These are phyloP conservation scores for Moringa oleifera DNA, from an alignment of 345 rosid species.

Conservation along the genomic window DNA sequence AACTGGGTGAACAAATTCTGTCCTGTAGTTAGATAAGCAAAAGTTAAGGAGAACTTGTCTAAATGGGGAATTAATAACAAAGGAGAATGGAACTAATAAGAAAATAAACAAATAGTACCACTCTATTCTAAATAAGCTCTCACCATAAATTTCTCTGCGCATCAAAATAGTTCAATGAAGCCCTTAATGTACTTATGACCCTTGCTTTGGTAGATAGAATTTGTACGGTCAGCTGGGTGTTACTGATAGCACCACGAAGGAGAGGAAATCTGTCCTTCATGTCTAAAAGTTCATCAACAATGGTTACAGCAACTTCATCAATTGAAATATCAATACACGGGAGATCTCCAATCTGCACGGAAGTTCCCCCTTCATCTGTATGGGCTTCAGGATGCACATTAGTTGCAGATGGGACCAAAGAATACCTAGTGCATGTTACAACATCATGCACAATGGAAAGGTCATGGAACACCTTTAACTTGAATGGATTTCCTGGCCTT, in stretches of 20 bases:
- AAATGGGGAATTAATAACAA: constrained; percentile 7
- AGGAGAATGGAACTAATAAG: constrained; percentile 11
- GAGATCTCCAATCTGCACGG: constrained; percentile 33
- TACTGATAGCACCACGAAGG: constrained; percentile 49
- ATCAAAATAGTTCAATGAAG: constrained; percentile 55
- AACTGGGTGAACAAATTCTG: constrained; percentile 62
- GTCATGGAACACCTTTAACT: constrained; percentile 67
- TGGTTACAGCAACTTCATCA: constrained; percentile 52
- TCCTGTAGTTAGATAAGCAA: constrained; percentile 41
- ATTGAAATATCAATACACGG: constrained; percentile 49
- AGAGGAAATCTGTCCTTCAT: constrained; percentile 65
- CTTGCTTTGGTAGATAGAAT: constrained; percentile 58
- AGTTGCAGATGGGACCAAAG: constrained; percentile 24
- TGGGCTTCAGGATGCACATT: constrained; percentile 20
- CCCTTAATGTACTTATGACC: constrained; percentile 47
- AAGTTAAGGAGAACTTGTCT: constrained; percentile 11
- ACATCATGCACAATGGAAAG: constrained; percentile 23
- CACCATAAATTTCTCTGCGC: constrained; percentile 72
- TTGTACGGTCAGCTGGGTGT: constrained; percentile 48
- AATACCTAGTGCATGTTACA: constrained; percentile 16
- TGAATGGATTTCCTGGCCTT: constrained; percentile 93
- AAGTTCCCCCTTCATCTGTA: constrained; percentile 29
- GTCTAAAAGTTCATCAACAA: constrained; percentile 73
- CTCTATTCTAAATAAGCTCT: constrained; percentile 18
- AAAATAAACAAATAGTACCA: not conserved